phyloP scores from a whole-genome alignment of 768 basidiomycete species.

The Sporobolomyces roseus region DNA sequence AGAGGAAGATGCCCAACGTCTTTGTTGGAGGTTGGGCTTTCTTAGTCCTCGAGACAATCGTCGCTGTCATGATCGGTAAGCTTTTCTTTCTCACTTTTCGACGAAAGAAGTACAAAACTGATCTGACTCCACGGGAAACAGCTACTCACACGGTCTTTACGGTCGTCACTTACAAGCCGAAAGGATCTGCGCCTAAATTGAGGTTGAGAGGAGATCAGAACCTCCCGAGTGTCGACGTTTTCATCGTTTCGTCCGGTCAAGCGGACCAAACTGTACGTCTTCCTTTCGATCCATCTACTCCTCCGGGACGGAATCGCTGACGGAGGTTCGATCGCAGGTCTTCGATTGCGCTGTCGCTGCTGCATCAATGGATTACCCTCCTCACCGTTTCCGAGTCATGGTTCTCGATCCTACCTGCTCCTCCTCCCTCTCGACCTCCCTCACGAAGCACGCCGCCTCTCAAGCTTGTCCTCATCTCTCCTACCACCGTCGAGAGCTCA shows the following conservation, averaged over 20 bases:
- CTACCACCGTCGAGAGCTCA: conserved; percentile 41
- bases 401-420: conserved; percentile 43
- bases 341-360: conserved; percentile 44
- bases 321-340: no score
- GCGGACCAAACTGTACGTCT: conserved; percentile 36
- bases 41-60: conserved; percentile 27
- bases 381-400: conserved; percentile 44
- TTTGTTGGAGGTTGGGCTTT: conserved; percentile 39
- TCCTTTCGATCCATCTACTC: no score
- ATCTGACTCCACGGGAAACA: background rate
- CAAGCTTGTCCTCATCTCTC: conserved; percentile 43
- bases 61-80: conserved; percentile 24
- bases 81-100: background rate
- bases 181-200: conserved; percentile 32
- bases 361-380: conserved; percentile 44
- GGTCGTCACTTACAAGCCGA: conserved; percentile 27
- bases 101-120: background rate
- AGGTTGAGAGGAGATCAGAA: conserved; percentile 41
- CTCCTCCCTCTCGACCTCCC: conserved; percentile 24
- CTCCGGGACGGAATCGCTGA: no score
- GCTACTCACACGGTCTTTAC: conserved; percentile 24
- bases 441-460: conserved; percentile 37
- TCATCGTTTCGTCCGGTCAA: conserved; percentile 42
- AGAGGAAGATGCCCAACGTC: conserved; percentile 27
- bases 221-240: conserved; percentile 44